Evolutionary conservation across 345 rosid species (phyloP).

Genomic region (Euphorbia pulcherrima): DNA sequence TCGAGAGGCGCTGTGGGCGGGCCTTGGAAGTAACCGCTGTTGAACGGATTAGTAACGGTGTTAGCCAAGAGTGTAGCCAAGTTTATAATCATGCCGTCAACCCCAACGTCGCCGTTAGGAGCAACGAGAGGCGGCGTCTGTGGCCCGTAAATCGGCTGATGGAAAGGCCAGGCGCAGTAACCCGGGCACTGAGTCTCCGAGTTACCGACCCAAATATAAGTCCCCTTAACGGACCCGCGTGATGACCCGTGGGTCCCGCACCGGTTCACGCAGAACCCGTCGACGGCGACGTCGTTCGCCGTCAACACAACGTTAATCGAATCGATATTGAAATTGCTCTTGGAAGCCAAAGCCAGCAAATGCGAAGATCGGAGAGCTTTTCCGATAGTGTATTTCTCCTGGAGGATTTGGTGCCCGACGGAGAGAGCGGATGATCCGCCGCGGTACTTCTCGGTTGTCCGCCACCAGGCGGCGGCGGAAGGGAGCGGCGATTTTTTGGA

Average conservation of each 20-base stretch:
- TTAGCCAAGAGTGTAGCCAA: constrained; percentile 69
- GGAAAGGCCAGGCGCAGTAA: constrained; percentile 97
- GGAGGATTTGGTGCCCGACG: constrained; percentile 60
- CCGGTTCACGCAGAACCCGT: constrained; percentile 67
- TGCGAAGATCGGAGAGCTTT: constrained; percentile 46
- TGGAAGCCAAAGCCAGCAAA: constrained; percentile 53
- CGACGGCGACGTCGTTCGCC: constrained; percentile 71
- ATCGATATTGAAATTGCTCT: constrained; percentile 26
- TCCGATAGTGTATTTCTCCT: constrained; percentile 55
- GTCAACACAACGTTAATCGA: constrained; percentile 67
- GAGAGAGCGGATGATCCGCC: constrained; percentile 41
- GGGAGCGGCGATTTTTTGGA: constrained; percentile 29
- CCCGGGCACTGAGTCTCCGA: constrained; percentile 84
- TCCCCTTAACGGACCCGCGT: constrained; percentile 34
- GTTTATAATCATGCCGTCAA: constrained; percentile 87
- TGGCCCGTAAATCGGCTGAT: constrained; percentile 86
- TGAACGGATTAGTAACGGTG: constrained; percentile 75
- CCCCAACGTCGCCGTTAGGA: constrained; percentile 89
- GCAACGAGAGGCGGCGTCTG: constrained; percentile 76
- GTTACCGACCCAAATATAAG: constrained; percentile 84
- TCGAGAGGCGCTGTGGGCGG: constrained; percentile 68
- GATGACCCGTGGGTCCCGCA: constrained; percentile 75
- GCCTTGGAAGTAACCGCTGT: constrained; percentile 68
- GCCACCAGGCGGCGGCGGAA: constrained; percentile 77
- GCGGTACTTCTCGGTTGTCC: constrained; percentile 65